Percentiles rank a stretch among this genome's conserved stretches.
These are phyloP conservation scores for Daldinia eschscholtzii DNA, from an alignment of 2,329 filamentous ascomycete species.

Conservation along the genomic window DNA sequence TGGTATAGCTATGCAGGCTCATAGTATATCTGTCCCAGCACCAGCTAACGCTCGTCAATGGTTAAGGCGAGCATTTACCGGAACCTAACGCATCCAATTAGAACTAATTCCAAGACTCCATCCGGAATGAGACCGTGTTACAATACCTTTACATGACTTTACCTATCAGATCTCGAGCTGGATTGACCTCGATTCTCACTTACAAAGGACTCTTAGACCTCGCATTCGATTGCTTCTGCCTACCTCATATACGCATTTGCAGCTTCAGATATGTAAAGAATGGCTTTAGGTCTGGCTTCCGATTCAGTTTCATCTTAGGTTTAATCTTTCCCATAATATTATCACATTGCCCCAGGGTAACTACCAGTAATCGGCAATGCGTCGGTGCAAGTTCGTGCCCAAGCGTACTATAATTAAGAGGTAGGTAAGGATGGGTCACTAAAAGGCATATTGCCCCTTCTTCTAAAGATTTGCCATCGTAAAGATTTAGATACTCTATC, in stretches of 20 bases:
- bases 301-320: not conserved
- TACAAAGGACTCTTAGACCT: not conserved
- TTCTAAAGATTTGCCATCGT: not conserved
- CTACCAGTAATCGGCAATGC: not conserved
- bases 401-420: not conserved
- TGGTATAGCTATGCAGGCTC: not conserved
- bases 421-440: slow-evolving; percentile 2
- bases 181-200: not conserved
- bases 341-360: not conserved
- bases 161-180: not conserved
- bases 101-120: not conserved
- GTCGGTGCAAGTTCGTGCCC: not conserved
- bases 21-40: not conserved
- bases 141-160: not conserved
- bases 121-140: not conserved
- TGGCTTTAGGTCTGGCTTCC: not conserved
- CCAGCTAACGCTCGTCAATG: not conserved
- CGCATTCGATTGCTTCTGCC: no score
- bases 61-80: not conserved
- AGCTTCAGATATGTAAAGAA: not conserved
- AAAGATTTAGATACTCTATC: not conserved
- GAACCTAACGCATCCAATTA: not conserved
- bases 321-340: not conserved
- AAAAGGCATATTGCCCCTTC: slow-evolving; percentile 9
- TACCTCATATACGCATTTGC: not conserved